Base-by-base conservation (phyloP, 345 rosid species). In the Syzygium jambos region DNA sequence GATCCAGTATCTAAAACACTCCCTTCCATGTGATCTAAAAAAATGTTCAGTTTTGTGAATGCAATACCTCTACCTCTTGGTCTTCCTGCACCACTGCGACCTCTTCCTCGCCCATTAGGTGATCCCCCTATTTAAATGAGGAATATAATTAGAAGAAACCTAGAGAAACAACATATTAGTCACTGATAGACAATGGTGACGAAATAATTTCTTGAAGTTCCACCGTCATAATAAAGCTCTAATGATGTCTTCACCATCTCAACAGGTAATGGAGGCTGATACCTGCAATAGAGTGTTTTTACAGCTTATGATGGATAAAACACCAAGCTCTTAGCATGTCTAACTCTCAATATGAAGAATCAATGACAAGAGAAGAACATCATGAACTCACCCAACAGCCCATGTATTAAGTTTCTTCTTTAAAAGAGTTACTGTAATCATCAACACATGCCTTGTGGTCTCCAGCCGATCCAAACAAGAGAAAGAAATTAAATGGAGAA, bases 391-490 rank as follows among this genome's bases (percentile, higher is more conserved):
- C 98, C 99, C 99, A 89, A 93, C 90, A 54, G 98, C 91, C 84
- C 93, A 91, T 41, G 92, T 88, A 87, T 95, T 87, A 87, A 96
- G 91, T 90, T 95, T 98, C 73, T 88, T 91, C 91, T 89, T 95
- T 53, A 97, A 98, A 87, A 98, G 95, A 83, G 93, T 95, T 77
- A 96, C 93, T 43, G 95, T 95, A 77, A 98, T 95, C 99, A 95
- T 95, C 9, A 98, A 95, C 43, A 95, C 99, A 92, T 95, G 99
- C 93, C 99, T 94, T 63, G 96, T 92, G 89, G 98, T 98, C 89
- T 96, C 98, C 94, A 98, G 89, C 54, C 99, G 94, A 92, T 9
- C n/a, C 90, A 22, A 86, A 78, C 5, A 22, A 87, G 54, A 88
- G 22, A 29, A 57, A 83, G 29, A n/a, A 55, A 68, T 38, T 55